Conservation (phyloP, 1,139 yeast species). For the Blastobotrys petasosporus region DNA sequence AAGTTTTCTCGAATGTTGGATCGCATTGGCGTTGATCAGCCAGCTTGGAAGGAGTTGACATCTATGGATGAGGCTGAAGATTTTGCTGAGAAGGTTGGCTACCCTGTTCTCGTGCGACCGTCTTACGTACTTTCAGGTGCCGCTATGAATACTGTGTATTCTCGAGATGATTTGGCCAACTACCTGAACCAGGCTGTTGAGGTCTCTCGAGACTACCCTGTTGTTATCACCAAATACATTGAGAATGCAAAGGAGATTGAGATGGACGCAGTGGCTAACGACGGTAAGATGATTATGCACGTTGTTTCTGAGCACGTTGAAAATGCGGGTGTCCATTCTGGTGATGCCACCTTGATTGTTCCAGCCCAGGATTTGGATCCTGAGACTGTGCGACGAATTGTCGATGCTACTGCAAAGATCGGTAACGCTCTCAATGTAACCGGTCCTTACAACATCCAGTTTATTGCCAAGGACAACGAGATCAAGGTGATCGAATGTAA, state of each 20-base stretch:
- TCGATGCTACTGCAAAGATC: constrained; percentile 91
- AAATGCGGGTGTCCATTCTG: constrained; percentile 99
- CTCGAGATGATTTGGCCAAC: constrained; percentile 80
- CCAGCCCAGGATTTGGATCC: constrained; percentile 96
- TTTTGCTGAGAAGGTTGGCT: constrained; percentile 85
- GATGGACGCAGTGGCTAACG: constrained; percentile 97
- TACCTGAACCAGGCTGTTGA: constrained; percentile 92
- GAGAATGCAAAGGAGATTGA: constrained; percentile 98
- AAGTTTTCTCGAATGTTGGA: constrained; percentile 98
- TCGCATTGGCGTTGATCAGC: constrained; percentile 95
- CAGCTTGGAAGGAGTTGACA: constrained; percentile 98
- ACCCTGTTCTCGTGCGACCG: constrained; percentile 96
- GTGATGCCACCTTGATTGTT: constrained; percentile 95
- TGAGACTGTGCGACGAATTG: constrained; percentile 85
- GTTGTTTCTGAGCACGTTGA: constrained; percentile 98
- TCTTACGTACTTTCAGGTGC: constrained; percentile 98
- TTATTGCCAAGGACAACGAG: constrained; percentile 85
- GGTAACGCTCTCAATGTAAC: constrained; percentile 94
- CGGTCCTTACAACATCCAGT: constrained; percentile 97
- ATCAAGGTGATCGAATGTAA: constrained; percentile 98
- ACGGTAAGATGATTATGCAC: constrained; percentile 93
- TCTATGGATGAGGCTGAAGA: constrained; percentile 89
- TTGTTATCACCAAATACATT: constrained; percentile 92
- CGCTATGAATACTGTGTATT: constrained; percentile 96
- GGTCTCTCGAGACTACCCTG: constrained; percentile 97